A percentile compares a stretch with the other conserved stretches of the same genome.
phyloP scores from a whole-genome alignment of 805 yeast species.

The Grigorovia jiainica region DNA sequence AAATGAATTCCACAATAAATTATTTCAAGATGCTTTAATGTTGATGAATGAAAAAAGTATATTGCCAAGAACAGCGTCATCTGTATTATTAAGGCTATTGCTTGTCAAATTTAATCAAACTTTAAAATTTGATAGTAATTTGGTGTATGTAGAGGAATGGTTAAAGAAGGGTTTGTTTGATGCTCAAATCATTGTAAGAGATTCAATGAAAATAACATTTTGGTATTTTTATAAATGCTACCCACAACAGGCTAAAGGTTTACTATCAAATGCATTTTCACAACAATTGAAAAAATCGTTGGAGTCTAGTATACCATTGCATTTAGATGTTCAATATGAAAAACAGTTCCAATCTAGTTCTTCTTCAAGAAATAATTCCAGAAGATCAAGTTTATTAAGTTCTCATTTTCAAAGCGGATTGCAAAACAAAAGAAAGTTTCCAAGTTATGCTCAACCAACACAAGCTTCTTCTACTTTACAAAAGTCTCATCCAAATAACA shows the following conservation, averaged over 20 bases:
- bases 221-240: constrained; percentile 57
- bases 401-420: constrained; percentile 5
- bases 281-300: constrained; percentile 41
- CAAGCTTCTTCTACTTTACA: constrained; percentile 12
- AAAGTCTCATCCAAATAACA: constrained; percentile 1
- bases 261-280: constrained; percentile 25
- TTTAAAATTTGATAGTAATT: constrained; percentile 29
- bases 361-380: constrained; percentile 34
- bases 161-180: constrained; percentile 59
- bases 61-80: constrained; percentile 59
- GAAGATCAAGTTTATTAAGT: constrained; percentile 28
- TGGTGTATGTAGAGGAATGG: constrained; percentile 35
- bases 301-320: constrained; percentile 46
- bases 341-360: constrained; percentile 5
- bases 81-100: constrained; percentile 59
- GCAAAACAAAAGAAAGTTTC: constrained; percentile 13
- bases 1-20: constrained; percentile 39
- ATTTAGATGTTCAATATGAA: constrained; percentile 19
- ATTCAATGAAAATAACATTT: constrained; percentile 57
- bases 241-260: constrained; percentile 40
- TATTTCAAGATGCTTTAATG: constrained; percentile 39
- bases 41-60: constrained; percentile 61
- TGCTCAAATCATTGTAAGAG: constrained; percentile 74
- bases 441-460: constrained; percentile 27
- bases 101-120: constrained; percentile 40